phyloP scores from a whole-genome alignment of 345 rosid genomes.

The Capsella bursapastoris region DNA sequence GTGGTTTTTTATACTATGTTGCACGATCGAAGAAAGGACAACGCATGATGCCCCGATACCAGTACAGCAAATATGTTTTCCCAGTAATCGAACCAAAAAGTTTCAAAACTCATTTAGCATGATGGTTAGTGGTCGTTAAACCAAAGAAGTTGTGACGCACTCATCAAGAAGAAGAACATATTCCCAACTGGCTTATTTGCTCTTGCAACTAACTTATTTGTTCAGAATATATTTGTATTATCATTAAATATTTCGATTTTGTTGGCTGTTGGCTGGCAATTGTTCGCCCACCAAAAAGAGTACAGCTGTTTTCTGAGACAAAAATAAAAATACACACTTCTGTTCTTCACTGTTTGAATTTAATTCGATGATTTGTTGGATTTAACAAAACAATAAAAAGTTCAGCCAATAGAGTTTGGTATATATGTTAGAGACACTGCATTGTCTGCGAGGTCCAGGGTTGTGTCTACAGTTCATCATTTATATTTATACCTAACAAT shows the following conservation, averaged over 20 bases:
- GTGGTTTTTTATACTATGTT: no score
- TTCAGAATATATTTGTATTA: conserved; percentile 10
- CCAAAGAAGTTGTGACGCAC: neutral
- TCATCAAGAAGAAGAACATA: conserved; percentile 12
- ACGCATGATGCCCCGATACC: no score
- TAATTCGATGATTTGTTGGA: conserved; percentile 20
- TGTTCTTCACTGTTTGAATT: conserved; percentile 4
- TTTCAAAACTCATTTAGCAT: no score
- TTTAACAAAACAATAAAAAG: conserved; percentile 13
- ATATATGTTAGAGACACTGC: neutral
- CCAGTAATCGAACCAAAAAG: neutral
- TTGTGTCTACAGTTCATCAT: neutral
- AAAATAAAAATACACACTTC: neutral
- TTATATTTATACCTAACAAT: neutral
- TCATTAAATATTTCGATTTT: conserved; percentile 5
- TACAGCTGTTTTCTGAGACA: conserved; percentile 17
- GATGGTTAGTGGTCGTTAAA: neutral
- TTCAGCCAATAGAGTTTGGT: conserved; percentile 28
- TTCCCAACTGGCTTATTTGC: conserved; percentile 28
- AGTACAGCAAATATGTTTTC: neutral
- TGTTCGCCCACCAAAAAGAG: conserved; percentile 12
- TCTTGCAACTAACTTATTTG: conserved; percentile 41
- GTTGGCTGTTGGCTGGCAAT: conserved; percentile 37
- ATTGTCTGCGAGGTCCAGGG: conserved; percentile 15
- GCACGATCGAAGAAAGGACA: no score